phyloP scores from a whole-genome alignment of 495 filamentous ascomycete genomes.

The Trypethelium eluteriae region DNA sequence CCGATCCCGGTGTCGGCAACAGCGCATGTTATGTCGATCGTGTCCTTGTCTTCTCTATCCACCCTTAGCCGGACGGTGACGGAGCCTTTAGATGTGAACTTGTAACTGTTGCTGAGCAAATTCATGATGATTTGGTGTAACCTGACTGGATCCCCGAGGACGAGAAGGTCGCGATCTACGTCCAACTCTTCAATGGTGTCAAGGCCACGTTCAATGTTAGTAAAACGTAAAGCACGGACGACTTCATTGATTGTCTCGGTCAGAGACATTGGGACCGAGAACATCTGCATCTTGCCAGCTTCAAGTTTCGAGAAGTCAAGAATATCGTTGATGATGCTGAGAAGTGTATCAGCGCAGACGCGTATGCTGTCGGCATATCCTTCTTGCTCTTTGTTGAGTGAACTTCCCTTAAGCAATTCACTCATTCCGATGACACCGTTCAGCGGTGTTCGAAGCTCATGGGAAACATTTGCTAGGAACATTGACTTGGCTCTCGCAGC shows the following conservation, averaged over 20 bases:
- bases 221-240: slow-evolving; percentile 75
- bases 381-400: slow-evolving; percentile 70
- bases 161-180: slow-evolving; percentile 64
- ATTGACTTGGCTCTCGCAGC: slow-evolving; percentile 85
- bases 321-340: slow-evolving; percentile 94
- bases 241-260: slow-evolving; percentile 83
- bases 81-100: slow-evolving; percentile 81
- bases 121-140: slow-evolving; percentile 92
- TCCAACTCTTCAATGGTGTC: slow-evolving; percentile 64
- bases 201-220: slow-evolving; percentile 68
- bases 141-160: slow-evolving; percentile 81
- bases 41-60: slow-evolving; percentile 59
- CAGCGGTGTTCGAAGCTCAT: slow-evolving; percentile 26
- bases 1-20: slow-evolving; percentile 90
- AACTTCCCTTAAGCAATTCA: slow-evolving; percentile 72
- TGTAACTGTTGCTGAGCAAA: slow-evolving; percentile 85
- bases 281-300: slow-evolving; percentile 91
- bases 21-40: slow-evolving; percentile 68
- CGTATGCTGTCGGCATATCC: slow-evolving; percentile 89
- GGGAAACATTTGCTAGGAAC: slow-evolving; percentile 83
- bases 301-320: slow-evolving; percentile 90
- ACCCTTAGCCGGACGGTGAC: slow-evolving; percentile 70
- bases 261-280: slow-evolving; percentile 74
- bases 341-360: slow-evolving; percentile 78
- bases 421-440: slow-evolving; percentile 52